Evolutionary conservation across 495 filamentous ascomycete genomes (phyloP), one percentile per base, ranked within the genome.

Genomic region (Choiromyces venosus): DNA sequence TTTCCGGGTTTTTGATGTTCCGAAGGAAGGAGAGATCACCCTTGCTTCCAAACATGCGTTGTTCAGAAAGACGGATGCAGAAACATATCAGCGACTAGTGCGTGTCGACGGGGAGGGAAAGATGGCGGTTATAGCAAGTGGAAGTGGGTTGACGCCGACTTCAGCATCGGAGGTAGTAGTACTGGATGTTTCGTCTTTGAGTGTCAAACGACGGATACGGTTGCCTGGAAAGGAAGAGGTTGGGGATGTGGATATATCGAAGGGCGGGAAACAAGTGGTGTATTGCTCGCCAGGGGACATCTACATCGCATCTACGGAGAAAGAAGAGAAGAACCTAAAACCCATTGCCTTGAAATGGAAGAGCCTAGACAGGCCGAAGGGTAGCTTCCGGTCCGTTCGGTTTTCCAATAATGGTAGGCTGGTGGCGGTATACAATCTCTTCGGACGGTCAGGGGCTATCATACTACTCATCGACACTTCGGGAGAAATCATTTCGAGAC

Each of bases 241-340:
- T 35, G 90, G 88, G 81, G 95, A 97, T 83, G 79, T 85, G n/a
- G 82, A 85, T 69, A 78, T 82, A 67, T 78, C 80, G 5, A 72
- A 81, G 19, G 73, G 72, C 19, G 87, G 87, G 35, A 86, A 86
- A 46, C 93, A 91, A 81, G 85, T 89, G 39, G 84, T 93, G 67
- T 97, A 95, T 82, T 96, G 92, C 78, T 91, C 92, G 70, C 89
- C 90, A 68, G 84, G 89, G 79, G 89, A 95, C 73, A 86, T 99
- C 52, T 91, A 75, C 37, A 44, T 72, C 29, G 74, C 69, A 40
- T 69, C 73, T 42, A 56, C 67, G n/a, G 56, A 21, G 52, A 71
- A 68, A 9, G 71, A 65, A 44, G 71, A 37, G 9, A 38, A 18
- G 18, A 4, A 25, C 19, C 21, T 25, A 8, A 65, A 74, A 16